These are phyloP conservation scores for Rhizopogon roseolus DNA, from an alignment of 768 basidiomycete species.

Conservation along the genomic window DNA sequence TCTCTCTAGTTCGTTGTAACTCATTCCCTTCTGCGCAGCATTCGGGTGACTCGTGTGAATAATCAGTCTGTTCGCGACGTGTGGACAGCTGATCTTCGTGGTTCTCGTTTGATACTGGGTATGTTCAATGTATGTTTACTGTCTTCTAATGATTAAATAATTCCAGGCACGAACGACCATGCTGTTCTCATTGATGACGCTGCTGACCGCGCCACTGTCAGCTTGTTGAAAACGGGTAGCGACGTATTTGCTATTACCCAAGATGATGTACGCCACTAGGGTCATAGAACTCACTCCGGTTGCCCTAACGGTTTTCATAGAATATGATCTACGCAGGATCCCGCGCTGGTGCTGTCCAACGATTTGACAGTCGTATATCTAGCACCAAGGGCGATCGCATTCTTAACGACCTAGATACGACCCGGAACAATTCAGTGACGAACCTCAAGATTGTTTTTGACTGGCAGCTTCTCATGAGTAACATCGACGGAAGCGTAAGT, in stretches of 20 bases:
- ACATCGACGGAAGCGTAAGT: slow-evolving; percentile 58
- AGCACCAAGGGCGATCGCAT: slow-evolving; percentile 33
- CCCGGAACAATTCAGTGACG: slow-evolving; percentile 42
- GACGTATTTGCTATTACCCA: slow-evolving; percentile 63
- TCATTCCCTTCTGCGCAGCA: slow-evolving; percentile 5
- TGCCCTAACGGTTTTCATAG: slow-evolving; percentile 23
- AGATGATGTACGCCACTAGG: slow-evolving; percentile 33
- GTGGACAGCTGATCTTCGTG: slow-evolving; percentile 49
- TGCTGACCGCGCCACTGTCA: slow-evolving; percentile 29
- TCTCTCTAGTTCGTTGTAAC: background rate
- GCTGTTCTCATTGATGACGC: slow-evolving; percentile 52
- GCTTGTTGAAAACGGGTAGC: slow-evolving; percentile 46
- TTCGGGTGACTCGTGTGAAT: slow-evolving; percentile 25
- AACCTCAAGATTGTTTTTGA: slow-evolving; percentile 47
- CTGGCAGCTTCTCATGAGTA: slow-evolving; percentile 50
- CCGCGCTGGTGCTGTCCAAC: slow-evolving; percentile 53
- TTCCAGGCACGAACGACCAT: slow-evolving; percentile 46
- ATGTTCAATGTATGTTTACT: slow-evolving; percentile 1
- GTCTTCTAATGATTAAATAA: background rate
- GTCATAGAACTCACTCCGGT: background rate
- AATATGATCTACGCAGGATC: slow-evolving; percentile 49
- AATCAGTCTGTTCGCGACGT: slow-evolving; percentile 46
- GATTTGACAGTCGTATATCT: slow-evolving; percentile 53
- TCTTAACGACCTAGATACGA: slow-evolving; percentile 31
- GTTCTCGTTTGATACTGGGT: slow-evolving; percentile 51